These are phyloP conservation scores for Kuraishia borneana DNA, from an alignment of 805 yeast species.

Conservation along the genomic window DNA sequence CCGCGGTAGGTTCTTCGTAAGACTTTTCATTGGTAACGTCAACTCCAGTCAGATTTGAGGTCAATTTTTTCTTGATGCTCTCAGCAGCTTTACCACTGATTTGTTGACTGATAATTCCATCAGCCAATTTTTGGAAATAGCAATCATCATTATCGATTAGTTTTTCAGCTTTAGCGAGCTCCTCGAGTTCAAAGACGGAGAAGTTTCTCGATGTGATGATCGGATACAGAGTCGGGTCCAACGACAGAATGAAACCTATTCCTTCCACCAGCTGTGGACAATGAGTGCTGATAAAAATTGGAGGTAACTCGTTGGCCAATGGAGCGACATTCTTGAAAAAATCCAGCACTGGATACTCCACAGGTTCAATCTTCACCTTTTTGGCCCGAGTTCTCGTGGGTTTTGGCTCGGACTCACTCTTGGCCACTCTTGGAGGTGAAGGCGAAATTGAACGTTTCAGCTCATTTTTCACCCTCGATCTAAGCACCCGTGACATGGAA, in stretches of 20 bases:
- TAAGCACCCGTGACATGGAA: too few relatives aligned
- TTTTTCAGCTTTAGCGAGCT: not conserved
- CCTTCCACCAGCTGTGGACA: constrained; percentile 13
- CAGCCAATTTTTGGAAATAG: constrained; percentile 29
- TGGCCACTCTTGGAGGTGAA: too few relatives aligned
- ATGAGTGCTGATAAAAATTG: constrained; percentile 7
- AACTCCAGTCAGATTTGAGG: constrained; percentile 18
- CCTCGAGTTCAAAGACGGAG: constrained; percentile 4
- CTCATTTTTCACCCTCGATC: too few relatives aligned
- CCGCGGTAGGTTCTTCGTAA: constrained; percentile 11
- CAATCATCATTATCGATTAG: constrained; percentile 8
- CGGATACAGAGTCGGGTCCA: constrained; percentile 13
- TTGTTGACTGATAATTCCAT: constrained; percentile 59
- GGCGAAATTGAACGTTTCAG: too few relatives aligned
- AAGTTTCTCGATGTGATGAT: constrained; percentile 6
- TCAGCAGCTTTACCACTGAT: constrained; percentile 74
- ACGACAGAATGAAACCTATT: constrained; percentile 10
- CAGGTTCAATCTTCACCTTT: not conserved
- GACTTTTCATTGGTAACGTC: constrained; percentile 3
- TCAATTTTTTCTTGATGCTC: constrained; percentile 43
- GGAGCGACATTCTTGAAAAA: not conserved
- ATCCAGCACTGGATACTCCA: not conserved
- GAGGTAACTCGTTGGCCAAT: constrained; percentile 4
- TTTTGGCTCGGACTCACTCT: too few relatives aligned
- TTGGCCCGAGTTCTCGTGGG: too few relatives aligned